Conservation (phyloP, 2,329 filamentous ascomycete species). For the Botrytis galanthina region DNA sequence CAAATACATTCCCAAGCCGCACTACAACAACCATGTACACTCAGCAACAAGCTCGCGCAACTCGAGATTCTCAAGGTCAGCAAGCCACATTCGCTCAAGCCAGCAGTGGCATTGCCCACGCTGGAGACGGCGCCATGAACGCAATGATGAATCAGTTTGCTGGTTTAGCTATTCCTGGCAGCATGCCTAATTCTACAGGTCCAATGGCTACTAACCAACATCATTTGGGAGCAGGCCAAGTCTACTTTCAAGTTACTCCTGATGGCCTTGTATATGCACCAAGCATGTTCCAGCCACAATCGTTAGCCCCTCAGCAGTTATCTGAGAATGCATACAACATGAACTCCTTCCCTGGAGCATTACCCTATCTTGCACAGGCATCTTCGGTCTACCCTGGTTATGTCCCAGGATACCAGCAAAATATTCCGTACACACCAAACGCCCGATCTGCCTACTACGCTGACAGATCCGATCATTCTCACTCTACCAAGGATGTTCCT, state of each 20-base stretch:
- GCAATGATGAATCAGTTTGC: constrained; percentile 37
- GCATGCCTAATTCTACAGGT: constrained; percentile 38
- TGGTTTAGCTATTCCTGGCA: constrained; percentile 37
- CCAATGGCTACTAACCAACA: constrained; percentile 35
- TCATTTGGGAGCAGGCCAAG: constrained; percentile 39
- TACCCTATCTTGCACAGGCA: constrained; percentile 37
- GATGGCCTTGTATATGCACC: constrained; percentile 29
- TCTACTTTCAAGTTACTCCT: constrained; percentile 31
- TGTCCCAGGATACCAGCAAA: constrained; percentile 34
- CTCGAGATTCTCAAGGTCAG: constrained; percentile 36
- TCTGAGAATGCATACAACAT: constrained; percentile 35
- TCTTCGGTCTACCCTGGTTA: constrained; percentile 36
- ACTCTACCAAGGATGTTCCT: constrained; percentile 49
- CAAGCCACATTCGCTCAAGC: constrained; percentile 29
- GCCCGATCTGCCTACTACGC: constrained; percentile 33
- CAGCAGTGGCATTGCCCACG: constrained; percentile 24
- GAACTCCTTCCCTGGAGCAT: constrained; percentile 31
- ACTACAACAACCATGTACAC: constrained; percentile 36
- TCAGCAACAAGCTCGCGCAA: constrained; percentile 33
- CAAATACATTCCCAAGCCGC: constrained; percentile 30
- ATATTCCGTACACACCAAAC: constrained; percentile 38
- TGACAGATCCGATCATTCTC: constrained; percentile 35
- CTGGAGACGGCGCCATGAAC: constrained; percentile 31
- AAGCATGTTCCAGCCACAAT: constrained; percentile 36
- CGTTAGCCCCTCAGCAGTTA: constrained; percentile 30